Conservation (phyloP, 305 asterid genomes). For the Fraxinus albicans region DNA sequence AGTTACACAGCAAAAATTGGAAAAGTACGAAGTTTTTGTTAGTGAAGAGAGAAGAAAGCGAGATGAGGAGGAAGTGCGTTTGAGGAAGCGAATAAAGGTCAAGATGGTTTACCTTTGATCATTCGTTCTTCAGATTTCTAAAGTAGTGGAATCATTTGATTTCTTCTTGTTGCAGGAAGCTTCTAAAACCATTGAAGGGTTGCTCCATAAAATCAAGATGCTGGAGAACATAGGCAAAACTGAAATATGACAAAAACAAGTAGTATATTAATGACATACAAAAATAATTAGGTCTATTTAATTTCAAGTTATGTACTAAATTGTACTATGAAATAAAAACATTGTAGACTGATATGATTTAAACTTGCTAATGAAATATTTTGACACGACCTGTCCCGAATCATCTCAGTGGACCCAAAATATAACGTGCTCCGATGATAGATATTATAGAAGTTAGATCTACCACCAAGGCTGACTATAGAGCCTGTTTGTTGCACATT, state of each 20-base stretch:
- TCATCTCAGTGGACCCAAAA: too few relatives aligned
- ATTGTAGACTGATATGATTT: neutral
- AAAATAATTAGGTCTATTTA: too few relatives aligned
- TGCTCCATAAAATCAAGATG: slow-evolving; percentile 37
- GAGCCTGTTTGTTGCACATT: too few relatives aligned
- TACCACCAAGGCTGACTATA: too few relatives aligned
- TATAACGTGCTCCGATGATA: too few relatives aligned
- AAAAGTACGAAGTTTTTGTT: slow-evolving; percentile 26
- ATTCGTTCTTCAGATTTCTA: neutral
- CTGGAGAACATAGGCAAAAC: slow-evolving; percentile 31
- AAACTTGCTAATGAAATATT: too few relatives aligned
- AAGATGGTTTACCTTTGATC: neutral
- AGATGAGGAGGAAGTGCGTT: slow-evolving; percentile 39
- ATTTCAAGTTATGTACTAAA: too few relatives aligned
- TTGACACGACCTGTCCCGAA: too few relatives aligned
- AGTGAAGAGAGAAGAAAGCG: slow-evolving; percentile 45
- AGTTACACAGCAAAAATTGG: slow-evolving; percentile 17
- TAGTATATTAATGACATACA: too few relatives aligned
- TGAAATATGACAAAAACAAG: neutral
- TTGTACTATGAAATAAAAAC: neutral
- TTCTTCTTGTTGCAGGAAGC: slow-evolving; percentile 38
- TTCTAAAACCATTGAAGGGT: slow-evolving; percentile 37
- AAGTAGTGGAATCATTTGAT: neutral
- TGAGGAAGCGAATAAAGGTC: slow-evolving; percentile 47
- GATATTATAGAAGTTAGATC: too few relatives aligned